phyloP scores from a whole-genome alignment of 164 flowering plant genomes.

The Dillenia turbinata region DNA sequence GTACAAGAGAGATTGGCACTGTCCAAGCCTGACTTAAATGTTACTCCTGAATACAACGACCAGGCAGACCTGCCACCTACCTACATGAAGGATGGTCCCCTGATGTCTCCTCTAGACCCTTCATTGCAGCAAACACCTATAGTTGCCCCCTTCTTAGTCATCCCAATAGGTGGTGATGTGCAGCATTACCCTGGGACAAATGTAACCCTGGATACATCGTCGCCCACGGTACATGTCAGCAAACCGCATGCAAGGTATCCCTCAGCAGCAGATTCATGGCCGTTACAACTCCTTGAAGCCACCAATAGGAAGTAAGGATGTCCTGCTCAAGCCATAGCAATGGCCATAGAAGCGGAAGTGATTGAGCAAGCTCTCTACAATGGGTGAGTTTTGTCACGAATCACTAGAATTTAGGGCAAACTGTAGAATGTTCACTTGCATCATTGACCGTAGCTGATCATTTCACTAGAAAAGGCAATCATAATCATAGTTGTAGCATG shows the following conservation, averaged over 20 bases:
- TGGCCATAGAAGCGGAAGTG: neutral
- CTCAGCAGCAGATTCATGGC: constrained; percentile 52
- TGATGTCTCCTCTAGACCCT: constrained; percentile 23
- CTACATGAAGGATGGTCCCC: constrained; percentile 8
- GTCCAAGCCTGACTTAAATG: constrained; percentile 33
- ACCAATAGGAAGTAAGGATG: constrained; percentile 5
- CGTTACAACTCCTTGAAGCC: constrained; percentile 36
- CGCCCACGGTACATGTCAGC: constrained; percentile 27
- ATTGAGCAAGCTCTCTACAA: constrained; percentile 4
- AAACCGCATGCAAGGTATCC: constrained; percentile 62
- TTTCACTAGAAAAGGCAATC: no score
- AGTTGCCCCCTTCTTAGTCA: constrained; percentile 38
- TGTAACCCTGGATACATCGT: constrained; percentile 8
- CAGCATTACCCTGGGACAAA: constrained; percentile 20
- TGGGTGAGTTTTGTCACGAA: constrained; percentile 3
- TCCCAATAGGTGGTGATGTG: constrained; percentile 39
- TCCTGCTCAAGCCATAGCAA: constrained; percentile 10
- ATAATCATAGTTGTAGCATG: no score
- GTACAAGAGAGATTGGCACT: constrained; percentile 26
- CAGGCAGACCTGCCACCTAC: constrained; percentile 7
- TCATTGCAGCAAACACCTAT: constrained; percentile 24
- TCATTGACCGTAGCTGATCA: no score
- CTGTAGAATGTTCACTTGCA: neutral
- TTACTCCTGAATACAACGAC: constrained; percentile 21
- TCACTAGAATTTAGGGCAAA: neutral